Evolutionary conservation across 495 filamentous ascomycete species (phyloP), one percentile per base, ranked within the genome.

Genomic region (Aspergillus coremiiformis): DNA sequence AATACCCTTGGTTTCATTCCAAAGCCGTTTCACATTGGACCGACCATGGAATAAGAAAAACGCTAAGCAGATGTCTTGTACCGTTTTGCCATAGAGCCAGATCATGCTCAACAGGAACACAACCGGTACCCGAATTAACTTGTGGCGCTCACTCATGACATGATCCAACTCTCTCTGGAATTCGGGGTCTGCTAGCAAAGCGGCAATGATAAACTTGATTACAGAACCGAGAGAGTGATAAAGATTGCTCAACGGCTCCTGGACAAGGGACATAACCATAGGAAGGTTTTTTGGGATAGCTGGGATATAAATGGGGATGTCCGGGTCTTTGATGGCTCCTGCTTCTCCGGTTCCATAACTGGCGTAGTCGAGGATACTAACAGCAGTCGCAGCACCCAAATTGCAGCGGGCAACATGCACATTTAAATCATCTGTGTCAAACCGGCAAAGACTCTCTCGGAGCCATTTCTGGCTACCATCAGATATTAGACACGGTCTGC

Each of bases 101-200:
- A 79, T 19, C 49, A 66, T 56, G 54, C 71, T 80, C 23, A 82
- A 58, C 0, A 65, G 6, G 24, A 69, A 65, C 0, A 69, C 65
- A 10, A 52, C 49, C 4, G 77, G 72, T 21, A 69, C 68, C 12
- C 70, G 72, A 11, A 78, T 39, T 26, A 71, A 17, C 8, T 54
- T 35, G 5, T 67, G 67, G 21, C 64, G 64, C 4, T 42, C 27
- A 30, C 59, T 54, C n/a, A 75, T 62, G 35, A 76, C 68, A 59
- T 75, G 76, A 11, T 79, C 64, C 44, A 82, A 67, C 45, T 83
- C 80, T 43, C 79, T 64, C 52, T 83, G 80, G 56, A 78, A 81
- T 51, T 83, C 80, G 7, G 75, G 71, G 58, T 83, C 80, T 8
- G 79, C 80, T 22, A 80, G 64, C 15, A 77, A 47, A 20, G 80